Evolutionary conservation across 2,329 filamentous ascomycete genomes (phyloP).

Genomic region (Metarhizium brunneum): DNA sequence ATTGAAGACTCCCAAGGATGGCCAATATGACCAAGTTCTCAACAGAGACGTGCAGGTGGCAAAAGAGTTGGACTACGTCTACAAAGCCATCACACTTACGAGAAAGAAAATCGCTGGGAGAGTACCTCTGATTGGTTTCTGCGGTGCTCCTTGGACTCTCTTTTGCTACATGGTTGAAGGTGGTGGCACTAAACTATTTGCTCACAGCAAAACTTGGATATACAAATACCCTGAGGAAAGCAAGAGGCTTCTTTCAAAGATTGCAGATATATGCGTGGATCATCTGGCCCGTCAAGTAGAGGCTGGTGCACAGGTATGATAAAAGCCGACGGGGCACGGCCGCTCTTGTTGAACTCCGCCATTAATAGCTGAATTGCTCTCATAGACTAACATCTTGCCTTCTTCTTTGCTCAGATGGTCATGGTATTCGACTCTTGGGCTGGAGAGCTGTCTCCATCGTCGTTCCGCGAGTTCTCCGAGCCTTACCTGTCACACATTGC

Average conservation of each 20-base stretch:
- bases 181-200: conserved; percentile 90
- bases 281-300: conserved; percentile 87
- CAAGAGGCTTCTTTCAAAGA: conserved; percentile 78
- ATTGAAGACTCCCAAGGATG: conserved; percentile 67
- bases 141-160: conserved; percentile 91
- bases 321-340: neutral
- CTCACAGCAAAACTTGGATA: conserved; percentile 92
- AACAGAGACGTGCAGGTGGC: conserved; percentile 73
- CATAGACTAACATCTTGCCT: neutral
- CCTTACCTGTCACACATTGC: conserved; percentile 84
- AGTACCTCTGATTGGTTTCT: conserved; percentile 93
- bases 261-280: conserved; percentile 89
- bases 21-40: conserved; percentile 73
- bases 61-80: conserved; percentile 83
- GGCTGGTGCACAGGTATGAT: conserved; percentile 73
- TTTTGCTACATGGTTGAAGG: conserved; percentile 99
- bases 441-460: conserved; percentile 75
- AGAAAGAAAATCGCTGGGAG: conserved; percentile 77
- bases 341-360: neutral
- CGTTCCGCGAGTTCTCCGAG: conserved; percentile 77
- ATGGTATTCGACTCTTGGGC: conserved; percentile 99
- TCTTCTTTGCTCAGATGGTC: conserved; percentile 49
- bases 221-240: conserved; percentile 78
- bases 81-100: conserved; percentile 88
- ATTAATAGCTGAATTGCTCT: neutral